Percentiles rank a stretch among this genome's conserved stretches.
These are phyloP conservation scores for Penicillium rolfsii DNA, from an alignment of 2,329 filamentous ascomycete genomes.

Conservation along the genomic window DNA sequence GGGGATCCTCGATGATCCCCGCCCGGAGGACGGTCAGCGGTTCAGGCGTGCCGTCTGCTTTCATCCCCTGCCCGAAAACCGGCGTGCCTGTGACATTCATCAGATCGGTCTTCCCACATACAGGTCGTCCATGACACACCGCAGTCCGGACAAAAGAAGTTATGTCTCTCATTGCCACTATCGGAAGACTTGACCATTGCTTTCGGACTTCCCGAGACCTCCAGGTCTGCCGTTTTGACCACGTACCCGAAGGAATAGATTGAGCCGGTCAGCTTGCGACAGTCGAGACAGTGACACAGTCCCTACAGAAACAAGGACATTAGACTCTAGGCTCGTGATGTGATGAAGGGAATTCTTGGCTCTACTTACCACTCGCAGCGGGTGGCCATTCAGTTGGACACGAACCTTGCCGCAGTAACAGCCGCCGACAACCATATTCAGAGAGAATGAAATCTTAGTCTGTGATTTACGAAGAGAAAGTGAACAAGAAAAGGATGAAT, in stretches of 20 bases:
- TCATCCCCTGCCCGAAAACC: constrained; percentile 33
- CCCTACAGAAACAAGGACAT: constrained; percentile 27
- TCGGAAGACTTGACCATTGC: constrained; percentile 41
- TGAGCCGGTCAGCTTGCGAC: constrained; percentile 43
- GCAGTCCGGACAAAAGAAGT: constrained; percentile 44
- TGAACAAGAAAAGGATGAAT: too few relatives aligned
- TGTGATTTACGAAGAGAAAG: too few relatives aligned
- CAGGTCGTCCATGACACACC: constrained; percentile 28
- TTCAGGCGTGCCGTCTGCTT: constrained; percentile 23
- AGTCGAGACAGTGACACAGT: constrained; percentile 46
- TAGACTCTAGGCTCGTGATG: not conserved
- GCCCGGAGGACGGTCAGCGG: constrained; percentile 39
- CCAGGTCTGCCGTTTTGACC: constrained; percentile 34
- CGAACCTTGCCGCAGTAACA: constrained; percentile 45
- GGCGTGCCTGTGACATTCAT: constrained; percentile 30
- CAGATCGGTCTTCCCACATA: constrained; percentile 7
- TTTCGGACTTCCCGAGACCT: constrained; percentile 39
- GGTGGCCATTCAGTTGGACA: constrained; percentile 38
- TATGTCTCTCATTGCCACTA: constrained; percentile 41
- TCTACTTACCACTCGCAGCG: constrained; percentile 33
- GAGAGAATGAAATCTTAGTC: not conserved
- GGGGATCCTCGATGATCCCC: constrained; percentile 40
- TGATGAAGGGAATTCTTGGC: too few relatives aligned
- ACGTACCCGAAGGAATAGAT: constrained; percentile 39
- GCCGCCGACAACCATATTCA: constrained; percentile 36